Evolutionary conservation across 371 early-diverging fungal species (phyloP).

Genomic region (Syncephalastrum monosporum): DNA sequence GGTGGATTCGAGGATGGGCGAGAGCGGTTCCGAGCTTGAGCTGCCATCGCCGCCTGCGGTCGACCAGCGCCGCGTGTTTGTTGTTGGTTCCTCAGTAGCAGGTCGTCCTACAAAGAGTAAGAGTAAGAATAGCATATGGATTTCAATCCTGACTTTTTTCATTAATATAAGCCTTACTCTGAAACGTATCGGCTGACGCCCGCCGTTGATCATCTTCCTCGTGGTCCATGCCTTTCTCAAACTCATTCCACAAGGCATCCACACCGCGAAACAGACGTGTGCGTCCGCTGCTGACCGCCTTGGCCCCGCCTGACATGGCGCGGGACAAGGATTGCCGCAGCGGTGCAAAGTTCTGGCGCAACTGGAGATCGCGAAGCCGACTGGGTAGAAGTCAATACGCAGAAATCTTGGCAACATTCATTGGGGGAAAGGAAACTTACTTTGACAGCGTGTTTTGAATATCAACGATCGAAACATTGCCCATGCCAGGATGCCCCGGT

Average conservation of each 20-base stretch:
- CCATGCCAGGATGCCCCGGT: slow-evolving; percentile 74
- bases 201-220: slow-evolving; percentile 14
- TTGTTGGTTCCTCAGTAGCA: not conserved
- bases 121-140: not conserved
- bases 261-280: slow-evolving; percentile 45
- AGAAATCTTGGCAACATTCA: too few relatives aligned
- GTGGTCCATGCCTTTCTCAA: slow-evolving; percentile 33
- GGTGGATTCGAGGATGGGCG: slow-evolving; percentile 41
- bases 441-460: slow-evolving; percentile 65
- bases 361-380: slow-evolving; percentile 56
- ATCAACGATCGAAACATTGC: slow-evolving; percentile 58
- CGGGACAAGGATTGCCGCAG: slow-evolving; percentile 60
- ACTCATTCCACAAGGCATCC: slow-evolving; percentile 58
- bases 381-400: slow-evolving; percentile 13
- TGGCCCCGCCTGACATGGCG: slow-evolving; percentile 58
- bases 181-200: slow-evolving; percentile 11
- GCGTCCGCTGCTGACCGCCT: slow-evolving; percentile 51
- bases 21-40: too few relatives aligned
- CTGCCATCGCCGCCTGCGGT: slow-evolving; percentile 10
- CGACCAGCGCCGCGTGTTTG: slow-evolving; percentile 1
- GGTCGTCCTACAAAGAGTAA: not conserved
- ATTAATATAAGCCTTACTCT: slow-evolving; percentile 2
- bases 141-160: slow-evolving; percentile 1
- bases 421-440: slow-evolving; percentile 27
- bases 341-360: slow-evolving; percentile 62